Conservation (phyloP, 1,139 yeast genomes). For the Hansenula sp. region DNA sequence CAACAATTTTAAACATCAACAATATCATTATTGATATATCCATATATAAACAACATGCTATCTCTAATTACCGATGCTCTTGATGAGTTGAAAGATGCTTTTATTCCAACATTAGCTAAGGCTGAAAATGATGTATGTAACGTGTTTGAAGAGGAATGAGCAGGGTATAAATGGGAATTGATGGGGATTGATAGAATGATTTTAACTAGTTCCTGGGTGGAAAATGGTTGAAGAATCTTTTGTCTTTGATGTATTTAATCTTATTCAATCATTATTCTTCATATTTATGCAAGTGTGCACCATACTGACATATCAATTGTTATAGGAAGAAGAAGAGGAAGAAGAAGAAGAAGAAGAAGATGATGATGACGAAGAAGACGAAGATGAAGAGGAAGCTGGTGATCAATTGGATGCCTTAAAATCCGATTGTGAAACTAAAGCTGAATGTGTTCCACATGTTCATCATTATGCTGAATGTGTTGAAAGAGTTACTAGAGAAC, state of each 20-base stretch:
- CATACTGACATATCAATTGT: neutral
- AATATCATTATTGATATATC: conserved; percentile 10
- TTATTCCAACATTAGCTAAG: conserved; percentile 76
- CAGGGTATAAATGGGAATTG: neutral
- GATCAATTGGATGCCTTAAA: conserved; percentile 61
- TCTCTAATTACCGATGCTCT: conserved; percentile 50
- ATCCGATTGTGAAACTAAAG: conserved; percentile 57
- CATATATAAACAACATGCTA: conserved; percentile 38
- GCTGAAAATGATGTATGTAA: conserved; percentile 51
- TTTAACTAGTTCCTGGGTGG: no score
- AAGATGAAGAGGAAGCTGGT: conserved; percentile 60
- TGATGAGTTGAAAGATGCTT: conserved; percentile 77
- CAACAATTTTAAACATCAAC: neutral
- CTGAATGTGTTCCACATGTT: conserved; percentile 61
- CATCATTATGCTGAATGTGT: conserved; percentile 90
- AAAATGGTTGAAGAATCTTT: no score
- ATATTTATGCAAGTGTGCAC: no score
- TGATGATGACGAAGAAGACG: conserved; percentile 64
- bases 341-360: conserved; percentile 51
- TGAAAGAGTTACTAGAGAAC: conserved; percentile 81
- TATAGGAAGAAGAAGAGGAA: conserved; percentile 25
- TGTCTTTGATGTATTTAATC: no score
- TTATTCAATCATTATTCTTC: no score
- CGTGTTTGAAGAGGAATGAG: neutral
- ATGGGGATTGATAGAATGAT: no score